Conservation (phyloP, 1,139 yeast genomes). For the Blastobotrys arbuscula region DNA sequence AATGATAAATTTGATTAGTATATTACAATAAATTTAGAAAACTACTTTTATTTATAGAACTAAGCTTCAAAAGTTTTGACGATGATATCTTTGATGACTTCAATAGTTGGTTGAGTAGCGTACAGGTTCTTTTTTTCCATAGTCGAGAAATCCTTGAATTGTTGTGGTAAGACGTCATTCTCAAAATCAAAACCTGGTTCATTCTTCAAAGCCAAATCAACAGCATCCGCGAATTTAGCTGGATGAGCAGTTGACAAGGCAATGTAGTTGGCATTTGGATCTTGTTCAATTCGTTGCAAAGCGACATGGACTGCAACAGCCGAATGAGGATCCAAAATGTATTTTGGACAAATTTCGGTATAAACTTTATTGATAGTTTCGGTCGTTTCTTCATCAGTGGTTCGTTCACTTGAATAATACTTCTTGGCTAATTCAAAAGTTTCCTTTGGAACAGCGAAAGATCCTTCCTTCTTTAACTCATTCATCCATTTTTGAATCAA, state of each 20-base stretch:
- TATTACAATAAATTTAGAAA: too few relatives aligned
- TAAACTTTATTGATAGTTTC: slow-evolving; percentile 70
- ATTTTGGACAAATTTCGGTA: slow-evolving; percentile 53
- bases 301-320: slow-evolving; percentile 89
- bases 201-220: slow-evolving; percentile 64
- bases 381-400: slow-evolving; percentile 69
- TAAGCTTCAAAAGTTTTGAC: slow-evolving; percentile 60
- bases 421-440: slow-evolving; percentile 61
- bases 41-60: slow-evolving; percentile 12
- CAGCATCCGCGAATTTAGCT: slow-evolving; percentile 96
- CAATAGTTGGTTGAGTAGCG: slow-evolving; percentile 69
- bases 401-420: slow-evolving; percentile 75
- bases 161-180: slow-evolving; percentile 81
- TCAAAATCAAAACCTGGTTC: slow-evolving; percentile 78
- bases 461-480: slow-evolving; percentile 67
- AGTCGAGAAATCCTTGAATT: slow-evolving; percentile 63
- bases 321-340: slow-evolving; percentile 92
- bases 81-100: slow-evolving; percentile 67
- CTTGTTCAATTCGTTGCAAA: slow-evolving; percentile 52
- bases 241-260: slow-evolving; percentile 97
- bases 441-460: slow-evolving; percentile 61
- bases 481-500: slow-evolving; percentile 72
- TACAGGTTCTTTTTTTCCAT: slow-evolving; percentile 72
- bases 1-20: too few relatives aligned
- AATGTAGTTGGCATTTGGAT: slow-evolving; percentile 48